Evolutionary conservation across 768 basidiomycete genomes (phyloP).

Genomic region (Mycena maculata): DNA sequence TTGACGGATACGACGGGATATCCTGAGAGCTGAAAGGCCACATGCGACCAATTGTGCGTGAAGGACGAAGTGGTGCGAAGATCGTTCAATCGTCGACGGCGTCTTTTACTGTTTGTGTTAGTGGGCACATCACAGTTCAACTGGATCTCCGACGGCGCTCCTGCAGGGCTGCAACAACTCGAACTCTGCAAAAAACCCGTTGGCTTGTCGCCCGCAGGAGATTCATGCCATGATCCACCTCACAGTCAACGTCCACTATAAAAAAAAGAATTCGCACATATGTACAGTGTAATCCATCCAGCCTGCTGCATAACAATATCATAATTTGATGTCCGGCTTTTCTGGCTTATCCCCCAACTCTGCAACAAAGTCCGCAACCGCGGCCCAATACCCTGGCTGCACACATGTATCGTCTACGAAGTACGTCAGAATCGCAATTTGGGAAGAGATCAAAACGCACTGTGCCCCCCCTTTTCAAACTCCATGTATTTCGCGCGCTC

Average conservation of each 20-base stretch:
- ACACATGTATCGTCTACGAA: conserved; percentile 64
- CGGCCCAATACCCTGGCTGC: conserved; percentile 65
- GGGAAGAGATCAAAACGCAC: conserved; percentile 46
- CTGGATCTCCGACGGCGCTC: no score
- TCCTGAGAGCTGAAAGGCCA: neutral
- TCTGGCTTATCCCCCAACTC: conserved; percentile 29
- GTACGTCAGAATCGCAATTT: conserved; percentile 14
- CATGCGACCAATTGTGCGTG: no score
- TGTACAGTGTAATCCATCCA: conserved; percentile 14
- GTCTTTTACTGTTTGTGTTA: no score
- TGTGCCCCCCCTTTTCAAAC: conserved; percentile 66
- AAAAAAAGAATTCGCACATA: neutral
- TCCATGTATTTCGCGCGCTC: conserved; percentile 68
- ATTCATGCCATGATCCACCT: no score
- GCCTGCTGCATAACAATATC: conserved; percentile 5
- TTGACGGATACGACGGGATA: conserved; percentile 8
- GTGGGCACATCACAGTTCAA: no score
- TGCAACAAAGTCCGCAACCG: conserved; percentile 62
- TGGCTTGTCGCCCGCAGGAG: no score
- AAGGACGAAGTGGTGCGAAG: no score
- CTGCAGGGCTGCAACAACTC: no score
- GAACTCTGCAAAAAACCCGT: no score
- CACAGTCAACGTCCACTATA: no score
- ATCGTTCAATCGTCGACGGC: no score
- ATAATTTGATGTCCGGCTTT: conserved; percentile 22